A percentile compares a stretch with the other conserved stretches of the same genome.
phyloP scores from a whole-genome alignment of 169 alveolate species.

The Eimeria tenella region DNA sequence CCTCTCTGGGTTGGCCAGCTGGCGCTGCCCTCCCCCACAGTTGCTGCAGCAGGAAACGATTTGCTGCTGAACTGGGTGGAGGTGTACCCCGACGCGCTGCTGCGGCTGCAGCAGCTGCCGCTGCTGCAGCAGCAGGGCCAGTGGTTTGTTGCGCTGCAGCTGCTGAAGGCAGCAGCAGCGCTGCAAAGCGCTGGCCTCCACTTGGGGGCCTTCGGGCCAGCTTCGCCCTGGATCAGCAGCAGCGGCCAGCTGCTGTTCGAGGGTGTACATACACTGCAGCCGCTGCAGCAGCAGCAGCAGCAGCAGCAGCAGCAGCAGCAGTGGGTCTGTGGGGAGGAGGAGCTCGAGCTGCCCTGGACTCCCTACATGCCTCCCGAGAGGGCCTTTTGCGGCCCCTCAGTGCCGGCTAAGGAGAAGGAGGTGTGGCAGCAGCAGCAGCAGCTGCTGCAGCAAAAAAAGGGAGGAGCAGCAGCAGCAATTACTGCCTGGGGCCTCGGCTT shows the following conservation, averaged over 20 bases:
- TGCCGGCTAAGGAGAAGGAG: neutral
- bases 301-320: constrained; percentile 29
- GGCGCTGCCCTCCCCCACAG: constrained; percentile 20
- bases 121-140: constrained; percentile 50
- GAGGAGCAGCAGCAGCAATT: constrained; percentile 16
- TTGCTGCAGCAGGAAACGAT: constrained; percentile 30
- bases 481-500: constrained; percentile 52
- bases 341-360: neutral
- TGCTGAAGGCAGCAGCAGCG: constrained; percentile 58
- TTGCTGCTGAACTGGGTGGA: constrained; percentile 41
- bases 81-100: constrained; percentile 30
- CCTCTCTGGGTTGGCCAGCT: constrained; percentile 43
- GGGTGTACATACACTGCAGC: constrained; percentile 51
- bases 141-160: constrained; percentile 62
- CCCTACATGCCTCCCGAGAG: constrained; percentile 39
- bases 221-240: constrained; percentile 34
- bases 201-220: constrained; percentile 38
- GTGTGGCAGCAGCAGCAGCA: constrained; percentile 45
- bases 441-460: constrained; percentile 2
- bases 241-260: constrained; percentile 41
- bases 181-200: constrained; percentile 33
- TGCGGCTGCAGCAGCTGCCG: constrained; percentile 65
- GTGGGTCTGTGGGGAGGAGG: neutral
- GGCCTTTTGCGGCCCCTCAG: constrained; percentile 29
- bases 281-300: neutral